Base-by-base conservation (phyloP, 768 basidiomycete species). In the Agaricus subrufescens region DNA sequence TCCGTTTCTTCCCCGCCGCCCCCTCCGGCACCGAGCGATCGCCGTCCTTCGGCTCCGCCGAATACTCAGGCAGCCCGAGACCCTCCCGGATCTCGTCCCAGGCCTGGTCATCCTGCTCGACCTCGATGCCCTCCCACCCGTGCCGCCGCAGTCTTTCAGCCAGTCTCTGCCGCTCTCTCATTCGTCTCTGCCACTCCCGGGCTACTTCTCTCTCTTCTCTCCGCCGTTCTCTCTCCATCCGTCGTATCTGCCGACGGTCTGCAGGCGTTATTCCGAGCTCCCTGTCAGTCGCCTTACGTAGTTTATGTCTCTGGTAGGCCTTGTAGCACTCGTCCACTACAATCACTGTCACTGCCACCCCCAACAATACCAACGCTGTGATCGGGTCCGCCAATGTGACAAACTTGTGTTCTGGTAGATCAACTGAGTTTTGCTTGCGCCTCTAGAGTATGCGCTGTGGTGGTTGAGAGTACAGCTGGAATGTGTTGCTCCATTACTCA, bases 311-410 rank as follows among this genome's bases (percentile, higher is more conserved):
- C 46, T 46, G 37, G 34, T 54, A 54, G 11, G 38, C 53, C 29
- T 39, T 46, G 23, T 39, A 47, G 3, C 53, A 54, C 27, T 46
- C 53, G n/a, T 54, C 53, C 12, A 25, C 53, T 31, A 47, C 53
- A 23, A 54, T n/a, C 3, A 54, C 42, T 8, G 46, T 54, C 12
- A 47, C 53, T 23, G 45, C 53, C 26, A 54, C 53, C 1, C 45
- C 46, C 15, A 54, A 26, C 53, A 54, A 27, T 25, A 54, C 53
- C 11, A 46, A 23, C 3, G 38, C 12, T 15, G 53, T 46, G 8
- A 54, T 47, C 7, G 53, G 53, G 23, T 54, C 53, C 37, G 46
- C 46, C 52, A 54, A 23, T 19, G 11, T 14, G 52, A 25, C 12
- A n/a, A 23, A 12, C 12, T 48, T 11, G 34, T 2, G 7, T 34